A percentile compares a stretch with the other conserved stretches of the same genome.
phyloP scores from a whole-genome alignment of 2,329 filamentous ascomycete genomes.

The Pezicula rhizophila region DNA sequence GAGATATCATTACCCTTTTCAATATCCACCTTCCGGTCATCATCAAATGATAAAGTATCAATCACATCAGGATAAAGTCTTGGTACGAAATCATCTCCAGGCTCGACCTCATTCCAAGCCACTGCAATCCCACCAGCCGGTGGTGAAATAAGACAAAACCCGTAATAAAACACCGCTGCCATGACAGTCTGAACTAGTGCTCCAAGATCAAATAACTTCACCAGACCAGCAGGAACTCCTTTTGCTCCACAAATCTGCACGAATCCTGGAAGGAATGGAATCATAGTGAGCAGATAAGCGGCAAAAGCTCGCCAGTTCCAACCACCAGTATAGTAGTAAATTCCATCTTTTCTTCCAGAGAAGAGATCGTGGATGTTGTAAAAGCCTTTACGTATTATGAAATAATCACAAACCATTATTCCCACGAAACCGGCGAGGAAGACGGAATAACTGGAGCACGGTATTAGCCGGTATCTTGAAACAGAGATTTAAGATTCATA shows the following conservation, averaged over 20 bases:
- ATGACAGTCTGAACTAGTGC: neutral
- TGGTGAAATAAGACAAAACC: neutral
- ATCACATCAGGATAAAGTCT: neutral
- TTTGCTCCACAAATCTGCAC: neutral
- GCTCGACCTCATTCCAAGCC: neutral
- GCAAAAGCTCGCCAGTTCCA: neutral
- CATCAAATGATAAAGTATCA: no score
- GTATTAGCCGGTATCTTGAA: neutral
- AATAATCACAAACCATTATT: neutral
- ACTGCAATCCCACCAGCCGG: neutral
- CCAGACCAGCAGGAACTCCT: neutral
- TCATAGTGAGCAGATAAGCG: neutral
- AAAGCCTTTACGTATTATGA: neutral
- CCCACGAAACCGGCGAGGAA: neutral
- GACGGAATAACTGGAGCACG: neutral
- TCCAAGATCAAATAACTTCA: neutral
- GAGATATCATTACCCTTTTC: no score
- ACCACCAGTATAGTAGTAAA: neutral
- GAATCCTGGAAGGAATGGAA: conserved; percentile 12
- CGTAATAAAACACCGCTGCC: neutral
- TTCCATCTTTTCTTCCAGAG: neutral
- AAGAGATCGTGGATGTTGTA: neutral
- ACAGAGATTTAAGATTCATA: neutral
- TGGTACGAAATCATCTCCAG: neutral
- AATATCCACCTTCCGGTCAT: no score